Conservation (phyloP, 2,329 filamentous ascomycete genomes). For the Fusarium solani-melongenae region DNA sequence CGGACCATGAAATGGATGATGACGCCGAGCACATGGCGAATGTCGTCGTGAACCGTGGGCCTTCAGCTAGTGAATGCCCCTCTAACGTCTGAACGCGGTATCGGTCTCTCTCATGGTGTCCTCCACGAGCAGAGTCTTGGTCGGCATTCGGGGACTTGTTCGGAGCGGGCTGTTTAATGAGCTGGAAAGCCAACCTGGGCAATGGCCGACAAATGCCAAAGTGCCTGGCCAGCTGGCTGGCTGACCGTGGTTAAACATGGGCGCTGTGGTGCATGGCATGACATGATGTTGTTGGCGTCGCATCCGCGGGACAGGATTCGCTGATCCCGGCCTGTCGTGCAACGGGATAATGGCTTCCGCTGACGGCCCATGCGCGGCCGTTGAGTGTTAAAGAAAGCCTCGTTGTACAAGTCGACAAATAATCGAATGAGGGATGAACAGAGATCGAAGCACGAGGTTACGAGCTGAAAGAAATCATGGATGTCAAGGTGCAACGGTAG, state of each 20-base stretch:
- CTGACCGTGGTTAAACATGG: background rate
- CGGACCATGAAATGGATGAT: background rate
- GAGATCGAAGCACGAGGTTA: background rate
- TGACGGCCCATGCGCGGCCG: constrained; percentile 6
- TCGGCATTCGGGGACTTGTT: background rate
- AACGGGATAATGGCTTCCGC: constrained; percentile 4
- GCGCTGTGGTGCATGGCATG: background rate
- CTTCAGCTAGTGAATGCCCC: background rate
- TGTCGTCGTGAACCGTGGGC: constrained; percentile 21
- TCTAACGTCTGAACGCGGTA: constrained; percentile 14
- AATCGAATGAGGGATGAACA: background rate
- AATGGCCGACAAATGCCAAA: background rate
- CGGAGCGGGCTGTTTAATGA: constrained; percentile 27
- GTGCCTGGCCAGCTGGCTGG: background rate
- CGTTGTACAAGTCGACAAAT: background rate
- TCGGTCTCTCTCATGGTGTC: constrained; percentile 6
- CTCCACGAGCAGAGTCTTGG: background rate
- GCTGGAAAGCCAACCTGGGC: constrained; percentile 25
- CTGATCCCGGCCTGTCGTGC: constrained; percentile 5
- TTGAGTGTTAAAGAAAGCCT: background rate
- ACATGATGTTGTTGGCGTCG: constrained; percentile 12
- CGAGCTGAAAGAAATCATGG: background rate
- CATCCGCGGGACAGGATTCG: background rate
- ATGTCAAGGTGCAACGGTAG: background rate
- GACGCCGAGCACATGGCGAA: background rate